These are phyloP conservation scores for Ensete glaucum DNA, from an alignment of 176 grass and related monocot species.

Conservation along the genomic window DNA sequence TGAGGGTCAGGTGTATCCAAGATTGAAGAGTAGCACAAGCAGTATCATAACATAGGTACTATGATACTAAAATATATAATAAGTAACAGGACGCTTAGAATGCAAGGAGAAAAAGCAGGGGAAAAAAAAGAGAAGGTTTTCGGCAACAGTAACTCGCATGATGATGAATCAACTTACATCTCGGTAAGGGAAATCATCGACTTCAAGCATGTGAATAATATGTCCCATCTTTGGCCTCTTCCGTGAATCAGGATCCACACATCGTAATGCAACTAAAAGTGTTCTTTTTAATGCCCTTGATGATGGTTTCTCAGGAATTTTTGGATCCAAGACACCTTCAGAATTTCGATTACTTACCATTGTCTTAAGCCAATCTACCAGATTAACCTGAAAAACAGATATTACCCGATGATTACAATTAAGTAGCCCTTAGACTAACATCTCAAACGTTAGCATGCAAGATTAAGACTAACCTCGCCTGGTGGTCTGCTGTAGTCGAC, in stretches of 20 bases:
- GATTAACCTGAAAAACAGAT: conserved; percentile 6
- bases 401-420: too few species aligned
- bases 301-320: background rate
- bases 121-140: background rate
- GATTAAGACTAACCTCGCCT: conserved; percentile 2
- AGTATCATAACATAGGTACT: too few species aligned
- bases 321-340: conserved; percentile 10
- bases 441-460: background rate
- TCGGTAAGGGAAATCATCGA: conserved; percentile 10
- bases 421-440: background rate
- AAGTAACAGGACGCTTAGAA: background rate
- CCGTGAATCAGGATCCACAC: conserved; percentile 15
- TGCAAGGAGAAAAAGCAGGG: background rate
- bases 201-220: conserved; percentile 18
- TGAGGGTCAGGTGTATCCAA: too few species aligned
- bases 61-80: background rate
- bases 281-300: conserved; percentile 3
- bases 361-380: conserved; percentile 13
- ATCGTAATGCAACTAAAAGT: conserved; percentile 3
- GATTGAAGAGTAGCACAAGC: too few species aligned
- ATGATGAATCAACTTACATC: background rate
- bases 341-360: conserved; percentile 5
- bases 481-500: conserved; percentile 9
- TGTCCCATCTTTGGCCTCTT: conserved; percentile 19
- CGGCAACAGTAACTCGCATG: background rate